Conservation (phyloP, 768 basidiomycete genomes). For the Collybia sp. region DNA sequence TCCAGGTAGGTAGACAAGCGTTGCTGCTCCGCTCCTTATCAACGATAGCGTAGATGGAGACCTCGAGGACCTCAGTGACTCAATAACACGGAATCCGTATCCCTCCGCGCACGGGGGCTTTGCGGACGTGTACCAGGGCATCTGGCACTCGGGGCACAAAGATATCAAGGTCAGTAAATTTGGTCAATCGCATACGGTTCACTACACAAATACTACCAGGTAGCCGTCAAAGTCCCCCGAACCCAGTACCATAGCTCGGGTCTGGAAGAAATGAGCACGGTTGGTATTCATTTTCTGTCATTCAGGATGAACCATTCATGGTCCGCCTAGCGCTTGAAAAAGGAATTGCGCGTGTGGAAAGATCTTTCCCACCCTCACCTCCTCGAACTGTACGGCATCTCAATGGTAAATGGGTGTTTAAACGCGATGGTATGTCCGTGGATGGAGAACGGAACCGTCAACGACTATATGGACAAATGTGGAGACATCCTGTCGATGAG, state of each 20-base stretch:
- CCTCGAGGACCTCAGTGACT: slow-evolving; percentile 25
- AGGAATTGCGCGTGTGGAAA: slow-evolving; percentile 33
- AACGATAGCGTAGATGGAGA: slow-evolving; percentile 2
- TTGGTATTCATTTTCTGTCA: background rate
- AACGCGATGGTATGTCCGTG: slow-evolving; percentile 36
- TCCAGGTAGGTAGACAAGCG: background rate
- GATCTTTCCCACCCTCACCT: slow-evolving; percentile 33
- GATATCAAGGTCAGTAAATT: slow-evolving; percentile 9
- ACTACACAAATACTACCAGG: slow-evolving; percentile 8
- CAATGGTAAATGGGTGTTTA: slow-evolving; percentile 32
- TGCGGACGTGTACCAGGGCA: slow-evolving; percentile 37
- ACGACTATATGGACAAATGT: slow-evolving; percentile 29
- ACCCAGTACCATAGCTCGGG: slow-evolving; percentile 13
- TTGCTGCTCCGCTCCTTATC: background rate
- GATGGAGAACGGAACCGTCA: slow-evolving; percentile 33
- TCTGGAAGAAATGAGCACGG: slow-evolving; percentile 25
- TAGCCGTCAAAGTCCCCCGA: slow-evolving; percentile 30
- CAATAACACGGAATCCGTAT: slow-evolving; percentile 24
- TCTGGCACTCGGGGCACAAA: slow-evolving; percentile 22
- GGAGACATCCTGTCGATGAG: slow-evolving; percentile 28
- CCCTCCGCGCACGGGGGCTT: slow-evolving; percentile 38
- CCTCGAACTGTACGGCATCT: slow-evolving; percentile 28
- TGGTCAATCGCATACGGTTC: no score
- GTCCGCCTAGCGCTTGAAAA: slow-evolving; percentile 22
- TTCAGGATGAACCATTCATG: background rate